Evolutionary conservation across 495 filamentous ascomycete genomes (phyloP), one percentile per base, ranked within the genome.

Genomic region (Cladorrhinum samala): DNA sequence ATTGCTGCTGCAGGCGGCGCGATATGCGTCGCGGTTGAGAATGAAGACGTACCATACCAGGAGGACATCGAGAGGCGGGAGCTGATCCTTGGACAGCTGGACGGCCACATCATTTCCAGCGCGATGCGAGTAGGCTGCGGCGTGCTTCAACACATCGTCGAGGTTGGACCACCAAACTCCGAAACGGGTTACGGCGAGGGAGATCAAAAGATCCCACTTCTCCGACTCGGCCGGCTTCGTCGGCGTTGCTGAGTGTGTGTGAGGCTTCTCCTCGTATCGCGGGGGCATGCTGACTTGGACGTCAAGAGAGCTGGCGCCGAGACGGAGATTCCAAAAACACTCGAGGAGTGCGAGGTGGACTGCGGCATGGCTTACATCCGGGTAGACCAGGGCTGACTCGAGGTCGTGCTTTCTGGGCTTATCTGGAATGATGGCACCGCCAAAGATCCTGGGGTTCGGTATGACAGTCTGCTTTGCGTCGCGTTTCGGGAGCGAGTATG

Each of bases 321-420:
- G 9, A 23, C 43, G 43, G 9, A 46, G 43, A 36, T 36, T 49
- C 21, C 48, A 30, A n/a, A 50, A 50, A 16, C 48, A 50, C 16
- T 50, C 48, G 4, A 50, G 48, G 5, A 50, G 48, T 18, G 48
- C 48, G 9, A 50, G n/a, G 25, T 50, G 48, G 13, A 40, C 48
- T 13, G 48, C 48, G 2, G 48, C 48, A 25, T 50, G 48, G 48
- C 48, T 50, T 25, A 50, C 18, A 21, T 50, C 33, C 4, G 48
- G 48, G 18, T 50, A 50, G 7, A 16, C 9, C 33, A 50, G 16
- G 25, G 16, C 7, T 2, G 30, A 7, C 2, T 40, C n/a, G 33
- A 50, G 27, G 33, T 40, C 17, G 27, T 17, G 16, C 16, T 2
- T 17, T 38, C 21, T 19, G 5, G 33, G 27, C 33, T 39, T 30